Evolutionary conservation across 2,329 filamentous ascomycete genomes (phyloP), one percentile per base, ranked within the genome.

Genomic region (Trichoderma endophyticum): DNA sequence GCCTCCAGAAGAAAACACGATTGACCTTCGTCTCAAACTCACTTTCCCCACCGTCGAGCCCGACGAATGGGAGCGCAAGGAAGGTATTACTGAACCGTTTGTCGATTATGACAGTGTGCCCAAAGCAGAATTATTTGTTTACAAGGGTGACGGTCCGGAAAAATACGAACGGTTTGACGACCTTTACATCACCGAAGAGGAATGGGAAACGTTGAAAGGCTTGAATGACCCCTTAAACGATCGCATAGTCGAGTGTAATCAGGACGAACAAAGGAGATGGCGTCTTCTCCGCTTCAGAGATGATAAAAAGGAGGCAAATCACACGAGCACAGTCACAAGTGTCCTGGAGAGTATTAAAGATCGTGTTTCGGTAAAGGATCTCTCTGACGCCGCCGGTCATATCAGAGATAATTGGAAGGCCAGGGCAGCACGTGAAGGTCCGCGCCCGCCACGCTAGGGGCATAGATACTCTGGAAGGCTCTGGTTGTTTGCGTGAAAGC

Each of bases 321-420:
- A 98, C 81, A 91, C 93, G 73, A 90, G 85, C 21, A 95, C 93
- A 0, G 93, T 98, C 1, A 86, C 90, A 30, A 97, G 92, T 79
- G 96, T 99, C 4, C 87, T 98, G 72, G 91, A 95, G 75, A 97
- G 93, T 81, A 98, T 99, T 76, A 87, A 90, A 73, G 94, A 98
- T 77, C 90, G 90, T 1, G 94, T 99, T 12, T 92, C 90, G 0
- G 90, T 97, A 81, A 86, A 93, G 71, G 94, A 99, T 78, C 85
- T 99, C 39, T 86, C 95, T 60, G 86, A 83, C 2, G 86, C 89
- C 0, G 92, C 92, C 32, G 87, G 86, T 48, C 84, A 82, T n/a
- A 95, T 98, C 76, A 90, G 92, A 75, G 88, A 91, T 34, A 90
- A 90, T 15, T 97, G 94, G 91, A 97, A 97, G 82, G 85, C 88